Evolutionary conservation across 441 rosid species (phyloP).

Genomic region (Corymbia calophylla): DNA sequence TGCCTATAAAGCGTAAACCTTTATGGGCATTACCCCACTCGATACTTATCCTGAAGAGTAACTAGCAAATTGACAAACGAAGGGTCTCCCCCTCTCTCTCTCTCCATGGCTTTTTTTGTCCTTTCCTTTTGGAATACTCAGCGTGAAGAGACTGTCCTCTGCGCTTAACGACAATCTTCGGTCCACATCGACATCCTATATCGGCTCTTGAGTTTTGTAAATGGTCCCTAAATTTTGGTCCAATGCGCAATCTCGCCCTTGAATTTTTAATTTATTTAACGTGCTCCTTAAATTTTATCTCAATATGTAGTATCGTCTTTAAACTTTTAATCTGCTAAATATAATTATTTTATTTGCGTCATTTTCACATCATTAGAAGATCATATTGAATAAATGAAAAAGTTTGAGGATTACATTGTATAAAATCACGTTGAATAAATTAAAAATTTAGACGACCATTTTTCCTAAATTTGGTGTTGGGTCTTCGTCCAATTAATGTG

Average conservation of each 20-base stretch:
- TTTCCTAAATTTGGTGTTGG: neutral
- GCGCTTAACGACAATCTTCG: neutral
- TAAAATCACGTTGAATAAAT: too few species aligned
- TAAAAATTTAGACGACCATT: too few species aligned
- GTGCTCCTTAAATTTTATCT: accelerated
- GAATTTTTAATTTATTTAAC: accelerated
- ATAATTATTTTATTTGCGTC: neutral
- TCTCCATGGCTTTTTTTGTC: neutral
- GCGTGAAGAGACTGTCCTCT: neutral
- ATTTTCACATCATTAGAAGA: neutral
- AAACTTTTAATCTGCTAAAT: accelerated
- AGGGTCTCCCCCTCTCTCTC: neutral
- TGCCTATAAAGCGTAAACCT: too few species aligned
- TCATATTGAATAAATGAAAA: accelerated
- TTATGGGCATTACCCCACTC: neutral
- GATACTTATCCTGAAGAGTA: neutral
- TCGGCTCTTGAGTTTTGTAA: neutral
- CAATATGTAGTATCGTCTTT: accelerated
- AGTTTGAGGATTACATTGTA: accelerated
- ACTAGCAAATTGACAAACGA: neutral
- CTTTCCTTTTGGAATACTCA: neutral
- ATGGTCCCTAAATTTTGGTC: neutral
- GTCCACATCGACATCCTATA: neutral
- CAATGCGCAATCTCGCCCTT: accelerated
- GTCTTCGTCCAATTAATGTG: neutral